Percentiles rank a stretch among this genome's conserved stretches.
Evolutionary conservation across 225 moss, liverwort and hornwort species (phyloP).

Genomic region (Bryum argenteum): DNA sequence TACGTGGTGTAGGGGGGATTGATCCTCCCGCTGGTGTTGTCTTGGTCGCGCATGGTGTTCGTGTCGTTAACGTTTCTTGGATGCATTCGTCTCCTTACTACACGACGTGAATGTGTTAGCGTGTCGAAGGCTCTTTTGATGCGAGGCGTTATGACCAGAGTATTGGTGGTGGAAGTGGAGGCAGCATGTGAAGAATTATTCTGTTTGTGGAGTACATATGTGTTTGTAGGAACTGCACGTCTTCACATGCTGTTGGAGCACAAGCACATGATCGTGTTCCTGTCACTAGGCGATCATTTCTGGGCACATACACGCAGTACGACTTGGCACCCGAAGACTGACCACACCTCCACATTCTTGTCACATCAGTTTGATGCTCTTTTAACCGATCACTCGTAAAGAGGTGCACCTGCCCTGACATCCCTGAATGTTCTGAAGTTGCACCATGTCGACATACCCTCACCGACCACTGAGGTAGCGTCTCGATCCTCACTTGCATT

Average conservation of each 20-base stretch:
- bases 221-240: not conserved
- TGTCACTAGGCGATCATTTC: not conserved
- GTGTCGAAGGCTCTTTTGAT: not conserved
- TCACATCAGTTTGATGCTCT: not conserved
- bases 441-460: not conserved
- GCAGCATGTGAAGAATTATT: not conserved
- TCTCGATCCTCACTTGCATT: not conserved
- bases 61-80: constrained; percentile 23
- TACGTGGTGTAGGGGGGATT: constrained; percentile 32
- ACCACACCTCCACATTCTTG: not conserved
- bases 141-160: too few relatives aligned
- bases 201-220: fast-evolving
- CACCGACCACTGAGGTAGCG: constrained; percentile 24
- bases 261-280: not conserved
- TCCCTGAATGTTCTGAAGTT: not conserved
- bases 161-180: not conserved
- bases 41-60: constrained; percentile 31
- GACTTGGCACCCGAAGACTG: not conserved
- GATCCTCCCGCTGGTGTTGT: constrained; percentile 37
- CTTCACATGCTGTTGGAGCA: not conserved
- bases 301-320: not conserved
- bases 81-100: too few relatives aligned
- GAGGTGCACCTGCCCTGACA: not conserved
- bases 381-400: too few relatives aligned
- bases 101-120: too few relatives aligned